Evolutionary conservation across 441 rosid species (phyloP), one percentile per base, ranked within the genome.

Genomic region (Populus hybrid): DNA sequence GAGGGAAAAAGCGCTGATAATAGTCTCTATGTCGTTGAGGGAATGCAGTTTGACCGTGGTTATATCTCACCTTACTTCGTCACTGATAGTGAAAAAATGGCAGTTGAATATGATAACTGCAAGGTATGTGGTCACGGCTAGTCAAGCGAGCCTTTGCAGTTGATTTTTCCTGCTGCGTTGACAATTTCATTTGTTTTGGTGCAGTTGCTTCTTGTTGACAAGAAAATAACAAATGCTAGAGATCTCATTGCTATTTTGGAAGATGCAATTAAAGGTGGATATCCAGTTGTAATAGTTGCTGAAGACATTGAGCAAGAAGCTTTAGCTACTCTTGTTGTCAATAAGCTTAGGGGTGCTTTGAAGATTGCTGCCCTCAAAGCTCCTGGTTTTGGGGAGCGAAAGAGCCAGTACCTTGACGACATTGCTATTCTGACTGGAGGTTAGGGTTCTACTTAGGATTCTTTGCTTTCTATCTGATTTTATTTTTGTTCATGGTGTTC

Each of bases 351-450:
- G 83, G 99, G 99, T 26, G 77, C 98, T 69, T 71, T 96, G 80
- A 96, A 94, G 85, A 93, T 95, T 84, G 99, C 98, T 74, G 97
- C 99, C 77, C 92, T 95, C n/a, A 95, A 90, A 80, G 99, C 99
- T 83, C 98, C 99, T 79, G 99, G 98, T 71, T 96, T 94, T 82
- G 99, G 98, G 72, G 97, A 95, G 82, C 92, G 98, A 71, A 94
- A 94, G 87, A 94, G 94, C 84, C 97, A 94, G 78, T 96, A 94
- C 83, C 99, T 96, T 76, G 99, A 96, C 68, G 98, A 96, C 82
- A 91, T 96, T 78, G 98, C 99, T 73, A 88, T 94, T 80, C 83
- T 96, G 76, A 94, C 99, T 4, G 97, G 95, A 86, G 98, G 98
- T 92, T n/a, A 65, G 83, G 63, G 24, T 45, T 63, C 23, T 63